Conservation (phyloP, 2,329 filamentous ascomycete genomes). For the Mycocentrospora acerina region DNA sequence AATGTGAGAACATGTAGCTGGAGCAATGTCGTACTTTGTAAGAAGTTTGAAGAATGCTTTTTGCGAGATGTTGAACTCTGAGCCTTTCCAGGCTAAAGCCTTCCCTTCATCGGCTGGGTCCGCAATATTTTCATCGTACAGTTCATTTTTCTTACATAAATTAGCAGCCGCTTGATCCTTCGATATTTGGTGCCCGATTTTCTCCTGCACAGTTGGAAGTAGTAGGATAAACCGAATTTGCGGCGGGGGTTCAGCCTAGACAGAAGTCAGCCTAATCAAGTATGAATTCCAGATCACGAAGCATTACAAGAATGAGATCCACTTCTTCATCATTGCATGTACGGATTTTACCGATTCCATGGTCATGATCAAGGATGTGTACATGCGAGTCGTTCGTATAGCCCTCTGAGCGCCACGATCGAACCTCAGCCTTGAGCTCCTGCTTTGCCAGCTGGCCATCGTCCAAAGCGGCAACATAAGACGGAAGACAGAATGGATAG, state of each 20-base stretch:
- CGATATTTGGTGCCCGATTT: constrained; percentile 3
- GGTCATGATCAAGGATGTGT: constrained; percentile 5
- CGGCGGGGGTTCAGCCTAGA: constrained; percentile 3
- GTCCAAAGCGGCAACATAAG: constrained; percentile 10
- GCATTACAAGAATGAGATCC: constrained; percentile 3
- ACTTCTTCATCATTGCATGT: constrained; percentile 6
- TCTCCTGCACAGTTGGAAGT: constrained; percentile 9
- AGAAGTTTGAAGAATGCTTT: constrained; percentile 4
- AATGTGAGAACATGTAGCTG: constrained; percentile 10
- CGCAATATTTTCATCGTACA: constrained; percentile 2
- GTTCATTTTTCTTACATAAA: constrained; percentile 5
- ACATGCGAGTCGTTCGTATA: constrained; percentile 5
- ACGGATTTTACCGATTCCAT: constrained; percentile 1
- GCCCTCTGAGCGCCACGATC: constrained; percentile 10
- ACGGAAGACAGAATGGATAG: constrained; percentile 7
- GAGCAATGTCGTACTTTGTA: constrained; percentile 9
- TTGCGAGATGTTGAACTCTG: constrained; percentile 11
- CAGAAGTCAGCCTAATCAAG: no score
- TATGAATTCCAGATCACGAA: no score
- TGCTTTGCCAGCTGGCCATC: constrained; percentile 8
- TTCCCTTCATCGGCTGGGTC: constrained; percentile 5
- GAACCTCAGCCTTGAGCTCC: constrained; percentile 5
- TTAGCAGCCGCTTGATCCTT: constrained; percentile 1
- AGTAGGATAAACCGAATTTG: constrained; percentile 7
- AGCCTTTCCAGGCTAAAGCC: background rate